Percentiles rank a stretch among this genome's conserved stretches.
These are phyloP conservation scores for Pulveroboletus ravenelii DNA, from an alignment of 768 basidiomycete genomes.

Conservation along the genomic window DNA sequence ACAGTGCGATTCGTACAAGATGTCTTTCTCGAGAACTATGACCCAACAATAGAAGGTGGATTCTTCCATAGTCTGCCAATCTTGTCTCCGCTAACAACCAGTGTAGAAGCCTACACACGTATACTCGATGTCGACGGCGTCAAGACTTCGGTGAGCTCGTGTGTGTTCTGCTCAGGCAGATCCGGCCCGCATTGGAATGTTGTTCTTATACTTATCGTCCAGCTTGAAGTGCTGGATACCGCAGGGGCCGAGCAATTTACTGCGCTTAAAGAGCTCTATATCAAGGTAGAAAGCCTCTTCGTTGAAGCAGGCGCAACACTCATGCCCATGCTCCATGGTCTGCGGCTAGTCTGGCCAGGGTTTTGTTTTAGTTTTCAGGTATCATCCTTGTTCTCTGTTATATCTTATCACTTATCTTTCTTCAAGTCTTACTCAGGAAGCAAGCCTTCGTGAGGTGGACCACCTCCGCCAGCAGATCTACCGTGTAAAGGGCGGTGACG, in stretches of 20 bases:
- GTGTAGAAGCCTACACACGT: constrained; percentile 66
- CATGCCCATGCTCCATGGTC: not conserved
- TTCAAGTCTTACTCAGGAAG: constrained; percentile 72
- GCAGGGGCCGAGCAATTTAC: constrained; percentile 86
- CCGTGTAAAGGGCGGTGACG: constrained; percentile 69
- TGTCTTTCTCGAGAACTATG: constrained; percentile 70
- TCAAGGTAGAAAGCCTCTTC: constrained; percentile 47
- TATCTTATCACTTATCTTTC: not conserved
- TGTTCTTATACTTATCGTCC: constrained; percentile 12
- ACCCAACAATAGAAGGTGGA: constrained; percentile 81
- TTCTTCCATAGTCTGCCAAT: not conserved
- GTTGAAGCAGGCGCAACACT: not conserved
- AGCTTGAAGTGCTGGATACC: constrained; percentile 81
- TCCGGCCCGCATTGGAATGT: constrained; percentile 1
- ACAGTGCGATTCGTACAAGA: constrained; percentile 75
- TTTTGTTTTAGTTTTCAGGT: constrained; percentile 83
- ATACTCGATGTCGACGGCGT: constrained; percentile 63
- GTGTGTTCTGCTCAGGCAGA: constrained; percentile 16
- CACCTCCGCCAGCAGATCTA: constrained; percentile 77
- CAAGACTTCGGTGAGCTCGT: constrained; percentile 47
- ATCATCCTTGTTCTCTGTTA: not conserved
- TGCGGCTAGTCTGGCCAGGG: constrained; percentile 57
- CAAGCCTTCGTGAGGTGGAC: constrained; percentile 75
- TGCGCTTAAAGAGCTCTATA: constrained; percentile 75
- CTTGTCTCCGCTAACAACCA: constrained; percentile 6